Evolutionary conservation across 768 basidiomycete species (phyloP), one percentile per base, ranked within the genome.

Genomic region (Xerocomellus amylosporus): DNA sequence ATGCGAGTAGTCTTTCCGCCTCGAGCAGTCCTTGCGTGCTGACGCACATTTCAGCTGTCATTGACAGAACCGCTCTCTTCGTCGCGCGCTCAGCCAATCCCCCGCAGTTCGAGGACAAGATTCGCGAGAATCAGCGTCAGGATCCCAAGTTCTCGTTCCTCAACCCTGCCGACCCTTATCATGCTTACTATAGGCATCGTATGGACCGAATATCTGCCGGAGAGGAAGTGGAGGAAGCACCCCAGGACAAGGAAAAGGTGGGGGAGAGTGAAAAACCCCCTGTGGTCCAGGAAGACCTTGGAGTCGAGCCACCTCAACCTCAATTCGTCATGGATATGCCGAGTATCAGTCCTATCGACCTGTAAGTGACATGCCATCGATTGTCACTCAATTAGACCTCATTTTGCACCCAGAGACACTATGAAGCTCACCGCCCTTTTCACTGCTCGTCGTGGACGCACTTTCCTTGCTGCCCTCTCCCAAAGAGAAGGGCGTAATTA

Each of bases 141-240:
- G 96, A 98, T 78, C 93, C 94, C 53, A 96, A 97, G 75, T 99
- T 98, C 80, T 93, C 96, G 54, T 99, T 99, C 79, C 83, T 99
- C 72, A 96, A 96, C 77, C 87, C 92, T 58, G 84, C 84, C 46
- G 97, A 99, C 79, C 93, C 97, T 60, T 99, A 97, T 77, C 93
- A 98, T 86, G 91, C 91, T 56, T 98, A 99, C 75, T 99, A 99
- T 70, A 86, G 90, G 68, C 85, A 95, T 77, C 85, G 89, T 67
- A 84, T 96, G 75, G 91, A 93, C 45, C 86, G 85, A 68, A 83
- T 93, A 58, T 75, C 82, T 49, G 83, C 83, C 8, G 93, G 93
- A 19, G 88, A 91, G 65, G 66, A 82, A 9, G 76, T 82, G 14
- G 90, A 90, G 37, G 90, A 88, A 30, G 64, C 66, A 2, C 59